phyloP scores from a whole-genome alignment of 192 early-diverging fungal species.

The Backusella sp. region DNA sequence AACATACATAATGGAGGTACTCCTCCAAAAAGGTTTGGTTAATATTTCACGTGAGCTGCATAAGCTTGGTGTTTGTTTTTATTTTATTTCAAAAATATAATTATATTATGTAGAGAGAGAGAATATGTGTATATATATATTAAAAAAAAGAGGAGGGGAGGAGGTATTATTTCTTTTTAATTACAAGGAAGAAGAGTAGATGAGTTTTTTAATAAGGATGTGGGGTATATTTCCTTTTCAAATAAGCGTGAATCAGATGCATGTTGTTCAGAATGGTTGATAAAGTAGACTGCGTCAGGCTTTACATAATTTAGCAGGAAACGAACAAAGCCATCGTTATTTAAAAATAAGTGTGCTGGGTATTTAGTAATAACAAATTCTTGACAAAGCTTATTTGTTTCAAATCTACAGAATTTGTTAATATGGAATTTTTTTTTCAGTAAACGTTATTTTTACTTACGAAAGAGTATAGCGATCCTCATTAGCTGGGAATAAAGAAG shows the following conservation, averaged over 20 bases:
- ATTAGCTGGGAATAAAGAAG: not conserved
- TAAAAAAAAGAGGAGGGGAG: not conserved
- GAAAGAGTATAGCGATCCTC: not conserved
- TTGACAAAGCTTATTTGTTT: not conserved
- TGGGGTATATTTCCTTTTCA: not conserved
- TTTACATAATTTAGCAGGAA: not conserved
- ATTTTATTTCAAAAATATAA: not conserved
- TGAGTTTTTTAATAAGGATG: not conserved
- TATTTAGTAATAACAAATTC: not conserved
- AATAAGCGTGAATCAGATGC: not conserved
- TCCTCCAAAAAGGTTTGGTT: not conserved
- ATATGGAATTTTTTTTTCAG: not conserved
- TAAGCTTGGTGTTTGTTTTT: not conserved
- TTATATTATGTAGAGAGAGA: not conserved
- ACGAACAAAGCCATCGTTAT: not conserved
- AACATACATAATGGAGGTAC: not conserved
- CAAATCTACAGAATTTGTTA: not conserved
- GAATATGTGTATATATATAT: not conserved
- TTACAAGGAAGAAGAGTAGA: conserved; percentile 1
- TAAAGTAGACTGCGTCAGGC: not conserved
- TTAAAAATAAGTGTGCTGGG: not conserved
- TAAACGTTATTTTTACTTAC: not conserved
- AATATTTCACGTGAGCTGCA: not conserved
- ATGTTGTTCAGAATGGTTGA: not conserved
- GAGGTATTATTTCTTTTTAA: not conserved